Evolutionary conservation across 2,329 filamentous ascomycete genomes (phyloP), one percentile per base, ranked within the genome.

Genomic region (Calonectria hawksworthii): DNA sequence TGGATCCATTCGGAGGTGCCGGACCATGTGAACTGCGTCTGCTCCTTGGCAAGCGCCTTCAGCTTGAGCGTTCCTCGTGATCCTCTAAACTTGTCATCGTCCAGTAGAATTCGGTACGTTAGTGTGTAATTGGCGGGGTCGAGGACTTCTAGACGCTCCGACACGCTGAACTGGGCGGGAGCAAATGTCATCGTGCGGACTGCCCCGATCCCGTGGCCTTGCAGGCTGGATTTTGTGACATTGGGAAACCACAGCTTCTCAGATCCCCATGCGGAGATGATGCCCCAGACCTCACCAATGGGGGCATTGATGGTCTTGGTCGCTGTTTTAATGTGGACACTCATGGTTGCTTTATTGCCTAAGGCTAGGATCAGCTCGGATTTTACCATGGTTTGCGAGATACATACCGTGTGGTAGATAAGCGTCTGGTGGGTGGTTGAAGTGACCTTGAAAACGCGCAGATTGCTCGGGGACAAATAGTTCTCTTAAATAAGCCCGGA

Each of bases 221-320:
- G 54, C 10, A 59, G 30, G 21, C 54, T 59, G 32, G 54, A 59
- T 7, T 59, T 59, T 36, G 32, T 36, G 54, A 59, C 54, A 26
- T 34, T 34, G 2, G 54, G 54, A n/a, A 59, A 59, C 54, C 54
- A 59, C n/a, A 59, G 13, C 13, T 9, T 36, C 38, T 59, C 54
- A 26, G 54, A 59, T 26, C 54, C 54, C 54, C 54, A 59, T 6
- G 54, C 54, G 0, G 54, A 59, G n/a, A 59, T 36, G 54, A 59
- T 26, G 32, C 21, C 54, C 54, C 54, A 59, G 32, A 59, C 54
- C 32, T 59, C 54, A 7, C 56, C 56, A 28, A 61, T 38, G 10
- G 56, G 56, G 34, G 56, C 56, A 9, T 61, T 61, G 34, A 61
- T 61, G 13, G 56, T 61, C 32, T 38, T 61, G 34, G 56, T 61